Conservation (phyloP, 2,329 filamentous ascomycete species). For the Alternaria sp. region DNA sequence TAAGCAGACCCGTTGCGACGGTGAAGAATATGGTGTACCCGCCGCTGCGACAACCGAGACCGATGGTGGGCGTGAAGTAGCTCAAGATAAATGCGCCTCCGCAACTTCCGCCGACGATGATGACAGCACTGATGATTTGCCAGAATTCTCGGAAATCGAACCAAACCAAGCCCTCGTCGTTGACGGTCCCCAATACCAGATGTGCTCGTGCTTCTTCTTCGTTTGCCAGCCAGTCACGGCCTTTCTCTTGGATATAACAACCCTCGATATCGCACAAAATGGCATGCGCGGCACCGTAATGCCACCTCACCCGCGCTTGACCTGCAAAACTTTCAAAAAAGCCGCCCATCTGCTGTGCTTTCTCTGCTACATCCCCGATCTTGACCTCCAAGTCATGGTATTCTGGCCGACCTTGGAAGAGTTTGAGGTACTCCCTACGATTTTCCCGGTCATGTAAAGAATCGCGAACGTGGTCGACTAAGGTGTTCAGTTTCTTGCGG, state of each 20-base stretch:
- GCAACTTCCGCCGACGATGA: conserved; percentile 47
- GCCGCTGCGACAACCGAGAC: conserved; percentile 51
- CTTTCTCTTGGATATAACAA: conserved; percentile 48
- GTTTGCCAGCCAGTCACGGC: conserved; percentile 50
- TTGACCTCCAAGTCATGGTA: conserved; percentile 25
- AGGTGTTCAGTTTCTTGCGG: conserved; percentile 47
- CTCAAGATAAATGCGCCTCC: conserved; percentile 52
- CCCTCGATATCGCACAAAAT: conserved; percentile 53
- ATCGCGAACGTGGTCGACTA: conserved; percentile 48
- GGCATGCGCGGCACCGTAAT: conserved; percentile 52
- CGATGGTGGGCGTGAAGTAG: conserved; percentile 56
- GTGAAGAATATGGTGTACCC: conserved; percentile 54
- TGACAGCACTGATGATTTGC: conserved; percentile 48
- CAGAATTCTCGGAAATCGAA: conserved; percentile 54
- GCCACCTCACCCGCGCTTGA: conserved; percentile 44
- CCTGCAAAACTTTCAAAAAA: conserved; percentile 53
- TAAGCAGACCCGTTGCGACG: conserved; percentile 42
- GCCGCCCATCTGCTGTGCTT: conserved; percentile 32
- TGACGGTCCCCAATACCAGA: conserved; percentile 45
- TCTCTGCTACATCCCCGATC: conserved; percentile 32
- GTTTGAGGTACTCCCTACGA: conserved; percentile 36
- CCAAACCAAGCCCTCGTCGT: conserved; percentile 48
- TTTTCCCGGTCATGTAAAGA: conserved; percentile 39
- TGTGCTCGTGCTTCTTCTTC: conserved; percentile 42
- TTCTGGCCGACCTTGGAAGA: conserved; percentile 34